These are phyloP conservation scores for Mycothermus thermophilus DNA, from an alignment of 495 filamentous ascomycete genomes.

Conservation along the genomic window DNA sequence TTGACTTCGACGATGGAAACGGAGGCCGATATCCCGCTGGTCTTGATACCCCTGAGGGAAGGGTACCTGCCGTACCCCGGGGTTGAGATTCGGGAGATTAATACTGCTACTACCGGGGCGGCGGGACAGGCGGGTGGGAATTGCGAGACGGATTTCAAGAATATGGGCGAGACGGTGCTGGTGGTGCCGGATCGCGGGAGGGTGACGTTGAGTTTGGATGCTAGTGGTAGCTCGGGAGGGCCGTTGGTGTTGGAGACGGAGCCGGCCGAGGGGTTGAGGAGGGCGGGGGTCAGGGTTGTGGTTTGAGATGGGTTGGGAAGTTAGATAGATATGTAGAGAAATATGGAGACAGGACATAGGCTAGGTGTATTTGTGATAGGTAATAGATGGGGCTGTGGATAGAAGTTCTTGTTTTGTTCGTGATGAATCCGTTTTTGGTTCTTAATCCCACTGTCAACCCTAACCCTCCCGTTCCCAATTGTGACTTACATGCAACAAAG, in stretches of 20 bases:
- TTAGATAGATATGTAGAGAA: no score
- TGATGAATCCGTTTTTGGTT: no score
- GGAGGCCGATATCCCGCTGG: constrained; percentile 42
- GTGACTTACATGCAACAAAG: no score
- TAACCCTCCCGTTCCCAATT: no score
- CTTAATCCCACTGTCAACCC: no score
- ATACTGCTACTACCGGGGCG: constrained; percentile 9
- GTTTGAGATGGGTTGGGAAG: no score
- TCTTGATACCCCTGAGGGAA: constrained; percentile 64
- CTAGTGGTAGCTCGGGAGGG: constrained; percentile 45
- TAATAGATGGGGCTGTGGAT: no score
- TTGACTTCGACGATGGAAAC: constrained; percentile 23
- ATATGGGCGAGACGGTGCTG: constrained; percentile 58
- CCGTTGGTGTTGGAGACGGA: constrained; percentile 50
- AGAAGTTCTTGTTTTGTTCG: no score
- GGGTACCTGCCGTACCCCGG: constrained; percentile 64
- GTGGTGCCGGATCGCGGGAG: constrained; percentile 62
- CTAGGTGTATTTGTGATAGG: no score
- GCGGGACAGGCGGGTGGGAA: constrained; percentile 10
- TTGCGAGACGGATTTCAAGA: constrained; percentile 71
- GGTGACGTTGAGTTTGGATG: constrained; percentile 63
- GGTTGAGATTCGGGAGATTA: constrained; percentile 57
- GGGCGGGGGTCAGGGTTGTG: constrained; percentile 22
- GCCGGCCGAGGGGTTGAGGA: constrained; percentile 24
- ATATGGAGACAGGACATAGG: no score